These are phyloP conservation scores for Sonneratia alba DNA, from an alignment of 345 rosid species.

Conservation along the genomic window DNA sequence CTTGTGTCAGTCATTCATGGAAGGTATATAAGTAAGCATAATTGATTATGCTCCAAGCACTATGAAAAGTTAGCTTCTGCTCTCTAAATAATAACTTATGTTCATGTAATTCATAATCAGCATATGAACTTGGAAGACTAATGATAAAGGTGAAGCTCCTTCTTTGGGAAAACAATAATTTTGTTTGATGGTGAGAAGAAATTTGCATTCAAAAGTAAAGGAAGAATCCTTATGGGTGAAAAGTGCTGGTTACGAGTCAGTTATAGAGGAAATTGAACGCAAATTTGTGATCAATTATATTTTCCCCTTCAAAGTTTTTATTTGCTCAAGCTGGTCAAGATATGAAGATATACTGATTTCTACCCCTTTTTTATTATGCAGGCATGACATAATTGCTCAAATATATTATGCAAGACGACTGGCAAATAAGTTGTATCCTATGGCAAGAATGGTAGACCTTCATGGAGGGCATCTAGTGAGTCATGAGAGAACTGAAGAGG, in stretches of 20 bases:
- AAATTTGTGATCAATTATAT: neutral
- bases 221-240: neutral
- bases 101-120: neutral
- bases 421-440: slow-evolving; percentile 72
- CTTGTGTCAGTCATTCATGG: slow-evolving; percentile 94
- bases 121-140: neutral
- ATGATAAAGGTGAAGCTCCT: neutral
- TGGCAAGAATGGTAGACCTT: slow-evolving; percentile 86
- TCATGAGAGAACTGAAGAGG: slow-evolving; percentile 89
- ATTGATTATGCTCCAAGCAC: neutral
- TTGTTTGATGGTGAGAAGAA: neutral
- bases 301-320: neutral
- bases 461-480: slow-evolving; percentile 96
- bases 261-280: neutral
- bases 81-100: neutral
- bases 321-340: neutral
- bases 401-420: slow-evolving; percentile 71
- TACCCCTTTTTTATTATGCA: slow-evolving; percentile 18
- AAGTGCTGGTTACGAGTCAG: neutral
- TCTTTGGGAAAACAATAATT: neutral
- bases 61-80: neutral
- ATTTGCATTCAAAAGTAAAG: neutral
- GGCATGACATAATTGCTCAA: slow-evolving; percentile 92
- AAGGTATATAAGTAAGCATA: slow-evolving; percentile 37
- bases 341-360: slow-evolving; percentile 5